Conservation (phyloP, 1,284 basidiomycete species). For the Porodaedalea pini region DNA sequence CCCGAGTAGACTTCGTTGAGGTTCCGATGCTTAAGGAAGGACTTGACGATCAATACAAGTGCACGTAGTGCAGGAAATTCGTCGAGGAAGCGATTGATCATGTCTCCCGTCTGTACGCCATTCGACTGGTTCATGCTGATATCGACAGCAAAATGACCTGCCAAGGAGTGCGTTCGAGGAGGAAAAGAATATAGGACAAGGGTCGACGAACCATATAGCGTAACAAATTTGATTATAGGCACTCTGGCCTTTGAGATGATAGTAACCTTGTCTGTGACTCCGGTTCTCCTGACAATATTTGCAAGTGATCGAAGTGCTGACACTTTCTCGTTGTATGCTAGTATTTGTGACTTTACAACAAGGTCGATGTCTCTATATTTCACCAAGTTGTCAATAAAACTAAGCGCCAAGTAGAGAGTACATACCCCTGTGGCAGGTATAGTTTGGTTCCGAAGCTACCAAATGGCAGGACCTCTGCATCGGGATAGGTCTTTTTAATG, state of each 20-base stretch:
- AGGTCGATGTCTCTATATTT: conserved; percentile 68
- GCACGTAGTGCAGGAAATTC: conserved; percentile 74
- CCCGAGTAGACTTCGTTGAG: conserved; percentile 99
- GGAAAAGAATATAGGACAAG: background rate
- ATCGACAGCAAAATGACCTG: conserved; percentile 81
- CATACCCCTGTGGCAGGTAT: conserved; percentile 90
- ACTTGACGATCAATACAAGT: conserved; percentile 86
- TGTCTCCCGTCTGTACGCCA: conserved; percentile 76
- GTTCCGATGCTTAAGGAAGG: conserved; percentile 83
- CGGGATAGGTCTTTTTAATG: conserved; percentile 66
- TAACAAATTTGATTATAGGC: conserved; percentile 91
- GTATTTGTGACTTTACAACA: conserved; percentile 62
- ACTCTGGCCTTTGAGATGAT: conserved; percentile 90
- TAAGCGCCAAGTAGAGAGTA: background rate
- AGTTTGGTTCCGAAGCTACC: conserved; percentile 93
- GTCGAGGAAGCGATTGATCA: conserved; percentile 78
- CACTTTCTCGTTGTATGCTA: conserved; percentile 59
- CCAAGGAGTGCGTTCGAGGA: background rate
- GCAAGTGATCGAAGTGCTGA: conserved; percentile 61
- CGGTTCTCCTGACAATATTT: conserved; percentile 57
- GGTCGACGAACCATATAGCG: conserved; percentile 45
- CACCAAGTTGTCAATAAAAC: background rate
- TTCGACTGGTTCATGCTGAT: conserved; percentile 89
- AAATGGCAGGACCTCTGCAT: conserved; percentile 84
- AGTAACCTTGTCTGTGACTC: conserved; percentile 67